Percentiles rank a stretch among this genome's conserved stretches.
Conservation (phyloP, 192 early-diverging fungal species). For the Borealophlyctis nickersoniae region DNA sequence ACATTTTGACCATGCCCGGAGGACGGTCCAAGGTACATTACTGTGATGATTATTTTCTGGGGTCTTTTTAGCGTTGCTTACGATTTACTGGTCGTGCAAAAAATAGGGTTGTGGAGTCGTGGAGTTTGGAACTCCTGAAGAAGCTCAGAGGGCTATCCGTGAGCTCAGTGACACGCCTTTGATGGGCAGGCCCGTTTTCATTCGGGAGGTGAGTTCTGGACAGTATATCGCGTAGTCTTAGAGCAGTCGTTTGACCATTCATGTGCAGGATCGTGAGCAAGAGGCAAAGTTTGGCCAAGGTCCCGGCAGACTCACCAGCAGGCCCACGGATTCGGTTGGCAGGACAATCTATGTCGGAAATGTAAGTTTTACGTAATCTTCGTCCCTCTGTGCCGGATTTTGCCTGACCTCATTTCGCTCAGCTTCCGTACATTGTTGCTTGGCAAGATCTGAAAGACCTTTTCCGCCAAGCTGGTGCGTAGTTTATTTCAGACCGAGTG, state of each 20-base stretch:
- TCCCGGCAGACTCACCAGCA: not conserved
- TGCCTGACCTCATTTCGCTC: constrained; percentile 1
- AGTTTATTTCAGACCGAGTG: constrained; percentile 5
- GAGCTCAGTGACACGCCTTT: constrained; percentile 64
- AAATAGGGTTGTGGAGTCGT: constrained; percentile 69
- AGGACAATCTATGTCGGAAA: constrained; percentile 24
- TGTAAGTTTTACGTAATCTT: constrained; percentile 13
- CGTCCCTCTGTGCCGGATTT: not conserved
- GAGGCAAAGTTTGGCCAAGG: constrained; percentile 39
- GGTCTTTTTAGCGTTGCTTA: not conserved
- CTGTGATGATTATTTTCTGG: not conserved
- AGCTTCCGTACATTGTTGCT: constrained; percentile 74
- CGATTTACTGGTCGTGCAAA: too few relatives aligned
- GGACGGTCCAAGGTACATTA: constrained; percentile 64
- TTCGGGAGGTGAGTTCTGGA: constrained; percentile 60
- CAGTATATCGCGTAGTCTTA: too few relatives aligned
- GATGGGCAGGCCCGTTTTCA: constrained; percentile 71
- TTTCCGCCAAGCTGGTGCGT: constrained; percentile 66
- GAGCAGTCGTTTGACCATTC: constrained; percentile 13
- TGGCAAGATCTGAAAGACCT: constrained; percentile 89
- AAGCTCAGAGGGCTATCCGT: constrained; percentile 71
- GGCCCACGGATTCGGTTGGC: constrained; percentile 10
- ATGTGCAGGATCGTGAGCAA: constrained; percentile 59
- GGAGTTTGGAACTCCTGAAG: constrained; percentile 71
- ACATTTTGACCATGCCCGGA: constrained; percentile 57